Evolutionary conservation across 2,329 filamentous ascomycete species (phyloP), one percentile per base, ranked within the genome.

Genomic region (Penicillium hesseltinei): DNA sequence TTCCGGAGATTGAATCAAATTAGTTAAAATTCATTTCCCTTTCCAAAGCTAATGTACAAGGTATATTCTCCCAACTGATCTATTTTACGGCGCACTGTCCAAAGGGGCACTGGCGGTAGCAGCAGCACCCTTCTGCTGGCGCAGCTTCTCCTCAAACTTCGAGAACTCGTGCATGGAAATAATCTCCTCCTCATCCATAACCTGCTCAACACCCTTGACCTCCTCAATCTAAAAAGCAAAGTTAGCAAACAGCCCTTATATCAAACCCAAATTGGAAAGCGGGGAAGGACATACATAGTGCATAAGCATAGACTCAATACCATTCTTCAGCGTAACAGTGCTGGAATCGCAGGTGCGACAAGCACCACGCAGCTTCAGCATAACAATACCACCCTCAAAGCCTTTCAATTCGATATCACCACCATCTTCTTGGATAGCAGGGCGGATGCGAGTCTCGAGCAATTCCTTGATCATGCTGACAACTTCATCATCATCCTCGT

Each of bases 381-480:
- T 73, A n/a, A 96, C 94, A 61, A 88, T 84, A 0, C 94, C 94
- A 66, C 91, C 84, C 65, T 92, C 84, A 69, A 97, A 97, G 1
- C 93, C 93, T 19, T 90, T 82, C 73, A 93, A 95, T 74, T 99
- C 94, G 69, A 99, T 97, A 73, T 99, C 94, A 45, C 94, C 94
- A 47, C 94, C 94, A 66, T 99, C 94, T 73, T 97, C 94, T 75
- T 97, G 94, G 62, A 99, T 99, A 1, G 93, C 90, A 0, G 94
- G 94, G 43, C 94, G 84, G 70, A 99, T 96, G 61, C 94, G 84
- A 27, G 94, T 99, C 77, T 99, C 94, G 36, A 99, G 81, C 33
- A 99, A 80, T 78, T 99, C 94, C 79, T 97, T 96, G 78, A 99
- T 97, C 94, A 97, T 97, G 58, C 91, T 89, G 9, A 99, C 89